Base-by-base conservation (phyloP, 2,329 filamentous ascomycete genomes). In the Setomelanomma holmii region DNA sequence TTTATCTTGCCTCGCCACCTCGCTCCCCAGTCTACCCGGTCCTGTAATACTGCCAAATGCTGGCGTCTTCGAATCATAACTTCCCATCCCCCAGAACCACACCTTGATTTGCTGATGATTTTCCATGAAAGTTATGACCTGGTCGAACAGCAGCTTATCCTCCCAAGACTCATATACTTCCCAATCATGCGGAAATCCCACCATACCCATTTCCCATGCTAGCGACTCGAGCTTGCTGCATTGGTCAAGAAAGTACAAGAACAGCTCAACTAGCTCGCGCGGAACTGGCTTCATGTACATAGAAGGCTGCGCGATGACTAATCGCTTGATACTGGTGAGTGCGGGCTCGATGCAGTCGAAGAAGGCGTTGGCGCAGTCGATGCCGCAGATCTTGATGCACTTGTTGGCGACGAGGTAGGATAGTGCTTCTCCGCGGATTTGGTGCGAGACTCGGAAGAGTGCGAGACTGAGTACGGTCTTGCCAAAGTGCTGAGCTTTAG, bases 391-490 rank as follows among this genome's bases (percentile, higher is more conserved):
- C 2, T 49, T 42, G 17, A 66, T 35, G 4, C 8, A 11, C 20
- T 64, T 62, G 22, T 17, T 63, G 4, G 48, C 44, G 39, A 53
- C 60, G 2, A 69, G 42, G 45, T 53, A 61, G 10, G 61, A 61
- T 17, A 68, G 38, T 1, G 55, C 47, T 54, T 69, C 66, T 5
- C 21, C 41, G n/a, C 66, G 62, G 14, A 68, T 49, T 30, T 63
- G 59, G 16, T 51, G 57, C 5, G 44, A 61, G 4, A 56, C 24
- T 36, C 63, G 65, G 44, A 68, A 66, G 23, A 69, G 20, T 4
- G 60, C 46, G 4, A 42, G 53, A 11, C 38, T 30, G 21, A 66
- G 54, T 2, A 57, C 27, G 5, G 49, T 47, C 6, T 22, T n/a
- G 20, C 46, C 55, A 1, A 66, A 34, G 41, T 63, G 52, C 10